Evolutionary conservation across 1,284 basidiomycete species (phyloP).

Genomic region (Fomitiporia mediterranea): DNA sequence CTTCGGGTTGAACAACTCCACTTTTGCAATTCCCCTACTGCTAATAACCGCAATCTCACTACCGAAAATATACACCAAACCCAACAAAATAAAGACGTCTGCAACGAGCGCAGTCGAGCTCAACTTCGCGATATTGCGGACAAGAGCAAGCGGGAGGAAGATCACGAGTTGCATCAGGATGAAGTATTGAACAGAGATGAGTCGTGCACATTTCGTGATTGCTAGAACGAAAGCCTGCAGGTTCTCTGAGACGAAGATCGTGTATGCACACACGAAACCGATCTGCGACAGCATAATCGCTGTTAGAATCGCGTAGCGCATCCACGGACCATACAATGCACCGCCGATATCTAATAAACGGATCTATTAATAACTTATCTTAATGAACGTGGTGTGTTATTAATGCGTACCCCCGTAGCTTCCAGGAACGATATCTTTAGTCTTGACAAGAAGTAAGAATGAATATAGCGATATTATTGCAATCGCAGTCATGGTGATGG

Average conservation of each 20-base stretch:
- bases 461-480: conserved; percentile 90
- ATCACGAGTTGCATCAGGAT: conserved; percentile 83
- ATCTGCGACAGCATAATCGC: conserved; percentile 91
- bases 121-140: conserved; percentile 89
- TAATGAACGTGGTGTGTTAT: neutral
- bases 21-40: conserved; percentile 70
- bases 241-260: conserved; percentile 95
- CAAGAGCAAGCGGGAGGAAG: conserved; percentile 83
- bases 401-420: conserved; percentile 78
- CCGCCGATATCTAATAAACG: conserved; percentile 81
- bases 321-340: conserved; percentile 85
- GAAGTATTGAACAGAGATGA: conserved; percentile 72
- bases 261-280: conserved; percentile 87
- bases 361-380: conserved; percentile 1
- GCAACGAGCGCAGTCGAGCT: conserved; percentile 91
- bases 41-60: conserved; percentile 72
- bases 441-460: conserved; percentile 88
- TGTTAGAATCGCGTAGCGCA: conserved; percentile 85
- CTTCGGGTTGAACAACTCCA: conserved; percentile 84
- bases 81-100: conserved; percentile 92
- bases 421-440: conserved; percentile 86
- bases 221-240: conserved; percentile 85
- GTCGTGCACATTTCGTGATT: conserved; percentile 72
- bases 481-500: conserved; percentile 74
- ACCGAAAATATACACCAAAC: conserved; percentile 81